Evolutionary conservation across 2,329 filamentous ascomycete genomes (phyloP).

Genomic region (Hymenoscyphus repandus): DNA sequence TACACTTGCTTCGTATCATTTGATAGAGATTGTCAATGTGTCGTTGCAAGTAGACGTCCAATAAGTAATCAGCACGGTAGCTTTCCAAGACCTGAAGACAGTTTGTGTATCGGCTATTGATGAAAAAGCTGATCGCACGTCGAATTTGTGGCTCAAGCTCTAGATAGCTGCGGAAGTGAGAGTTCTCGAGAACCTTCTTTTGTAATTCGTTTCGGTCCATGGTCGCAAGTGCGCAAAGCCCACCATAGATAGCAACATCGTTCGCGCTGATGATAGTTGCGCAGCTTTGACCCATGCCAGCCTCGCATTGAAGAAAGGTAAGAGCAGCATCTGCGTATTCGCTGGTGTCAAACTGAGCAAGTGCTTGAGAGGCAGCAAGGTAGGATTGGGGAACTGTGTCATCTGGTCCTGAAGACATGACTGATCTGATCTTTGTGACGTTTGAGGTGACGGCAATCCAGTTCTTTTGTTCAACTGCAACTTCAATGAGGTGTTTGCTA

Average conservation of each 20-base stretch:
- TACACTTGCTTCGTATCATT: constrained; percentile 80
- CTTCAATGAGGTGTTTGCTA: constrained; percentile 69
- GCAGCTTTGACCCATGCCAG: constrained; percentile 50
- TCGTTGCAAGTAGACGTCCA: constrained; percentile 78
- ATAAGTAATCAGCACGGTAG: constrained; percentile 79
- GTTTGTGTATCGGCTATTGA: constrained; percentile 80
- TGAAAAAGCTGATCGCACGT: constrained; percentile 83
- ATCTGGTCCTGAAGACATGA: constrained; percentile 37
- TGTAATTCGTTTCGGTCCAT: constrained; percentile 79
- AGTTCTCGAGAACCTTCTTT: constrained; percentile 70
- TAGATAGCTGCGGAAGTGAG: constrained; percentile 76
- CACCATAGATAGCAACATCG: constrained; percentile 88
- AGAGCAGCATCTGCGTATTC: constrained; percentile 64
- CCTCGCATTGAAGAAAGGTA: constrained; percentile 46
- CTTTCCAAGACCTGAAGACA: constrained; percentile 79
- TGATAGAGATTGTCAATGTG: constrained; percentile 68
- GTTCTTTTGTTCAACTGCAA: constrained; percentile 70
- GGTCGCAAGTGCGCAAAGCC: constrained; percentile 81
- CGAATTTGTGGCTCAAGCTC: constrained; percentile 93
- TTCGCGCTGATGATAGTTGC: constrained; percentile 74
- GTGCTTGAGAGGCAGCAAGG: constrained; percentile 51
- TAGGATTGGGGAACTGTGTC: constrained; percentile 46
- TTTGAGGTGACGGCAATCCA: constrained; percentile 65
- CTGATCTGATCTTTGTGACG: constrained; percentile 59
- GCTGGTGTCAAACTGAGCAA: constrained; percentile 52